Base-by-base conservation (phyloP, 192 early-diverging fungal genomes). In the Geranomyces michiganensis region DNA sequence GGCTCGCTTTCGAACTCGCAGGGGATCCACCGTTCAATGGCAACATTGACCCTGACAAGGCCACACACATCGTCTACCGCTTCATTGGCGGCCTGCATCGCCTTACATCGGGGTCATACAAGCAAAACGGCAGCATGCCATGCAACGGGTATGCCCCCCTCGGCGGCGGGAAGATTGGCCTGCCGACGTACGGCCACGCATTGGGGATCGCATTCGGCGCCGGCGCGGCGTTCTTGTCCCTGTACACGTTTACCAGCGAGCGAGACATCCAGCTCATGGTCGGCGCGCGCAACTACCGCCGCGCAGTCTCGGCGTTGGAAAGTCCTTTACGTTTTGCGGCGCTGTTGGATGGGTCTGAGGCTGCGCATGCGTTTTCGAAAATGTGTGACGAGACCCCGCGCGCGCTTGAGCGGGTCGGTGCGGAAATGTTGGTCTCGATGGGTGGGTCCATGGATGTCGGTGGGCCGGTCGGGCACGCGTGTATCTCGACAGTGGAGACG, bases 231-330 rank as follows among this genome's bases (percentile, higher is more conserved):
- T 4, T 15, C 19, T 8, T 55, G 4, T n/a, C 51, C 6, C 21
- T 55, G 6, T 55, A 55, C 51, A 55, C 26, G 3, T 24, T 55
- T 55, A 55, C 14, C 19, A 55, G 51, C 51, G 51, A 55, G 26
- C 51, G 51, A 6, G 51, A 55, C 51, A 55, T 55, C 14, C 51
- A 55, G 51, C 51, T 55, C 51, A 55, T 55, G 21, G 51, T 55
- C 26, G 19, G 21, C 7, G 3, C 14, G 19, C 51, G 51, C 51
- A 55, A 55, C 14, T 55, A 55, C 15, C 51, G 51, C 19, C 19
- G 51, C 8, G 51, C 51, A n/a, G 26, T 55, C 51, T 55, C 51
- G 3, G 51, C 51, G 26, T 3, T 55, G 4, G 19, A 27, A 7
- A 27, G 26, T 14, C 51, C 51, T 3, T 15, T 55, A 8, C 51